Evolutionary conservation across 257 asterid species (phyloP), one percentile per base, ranked within the genome.

Genomic region (Prunella vulgaris): DNA sequence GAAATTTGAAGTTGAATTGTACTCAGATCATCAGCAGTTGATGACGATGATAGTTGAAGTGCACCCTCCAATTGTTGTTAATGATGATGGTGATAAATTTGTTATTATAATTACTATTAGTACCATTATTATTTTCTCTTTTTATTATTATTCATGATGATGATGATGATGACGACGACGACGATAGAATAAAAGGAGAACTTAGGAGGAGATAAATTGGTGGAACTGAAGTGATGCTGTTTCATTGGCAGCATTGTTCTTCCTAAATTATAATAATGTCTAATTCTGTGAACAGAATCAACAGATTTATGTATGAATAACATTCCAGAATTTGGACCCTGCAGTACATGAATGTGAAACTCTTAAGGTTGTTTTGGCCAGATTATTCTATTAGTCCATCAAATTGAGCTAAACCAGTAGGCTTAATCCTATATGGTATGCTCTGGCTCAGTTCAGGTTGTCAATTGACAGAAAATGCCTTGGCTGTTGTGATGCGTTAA

Each of bases 321-420:
- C 4, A 68, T 14, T 27, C 30, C 35, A 8, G 48, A 28, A 51
- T 18, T 30, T 49, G 62, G 18, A 14, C 48, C 49, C 13, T 48
- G 10, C 33, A 37, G 14, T 30, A 28, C 33, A 51, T 30, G 14
- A 66, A 49, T 66, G 4, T 15, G 33, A 44, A 58, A 4, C 59
- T 40, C 60, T 18, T 59, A 12, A 25, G 14, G 33, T 35, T 35
- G 18, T 38, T 2, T 13, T 60, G 33, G 68, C 46, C 21, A 51
- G 37, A 37, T 33, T 51, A 18, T n/a, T 52, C 51, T 67, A 30
- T 24, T 21, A 66, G 22, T 18, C 72, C 48, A 52, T 52, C 72
- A 51, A 56, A 49, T 51, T 51, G 49, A 32, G 49, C 51, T 66
- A 48, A 30, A 28, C 60, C 33, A 1, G 15, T 37, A 10, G 42